phyloP scores from a whole-genome alignment of 78 protist species.

The Emiliania huxleyi region DNA sequence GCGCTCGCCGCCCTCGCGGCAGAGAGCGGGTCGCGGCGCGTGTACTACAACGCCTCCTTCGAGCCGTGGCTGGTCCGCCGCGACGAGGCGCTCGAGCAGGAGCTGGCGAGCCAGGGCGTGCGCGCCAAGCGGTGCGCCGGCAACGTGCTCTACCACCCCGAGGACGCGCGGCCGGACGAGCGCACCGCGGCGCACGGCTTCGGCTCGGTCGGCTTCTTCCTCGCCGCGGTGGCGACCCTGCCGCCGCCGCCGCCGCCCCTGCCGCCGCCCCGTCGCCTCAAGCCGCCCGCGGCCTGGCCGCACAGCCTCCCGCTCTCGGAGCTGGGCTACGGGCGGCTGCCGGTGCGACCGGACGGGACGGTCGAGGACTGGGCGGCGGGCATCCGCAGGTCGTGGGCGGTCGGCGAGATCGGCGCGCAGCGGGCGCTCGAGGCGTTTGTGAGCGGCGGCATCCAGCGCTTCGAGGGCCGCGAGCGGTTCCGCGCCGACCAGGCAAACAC shows the following conservation, averaged over 20 bases:
- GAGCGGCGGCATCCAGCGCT: background rate
- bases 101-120: background rate
- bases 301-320: background rate
- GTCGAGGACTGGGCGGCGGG: slow-evolving; percentile 25
- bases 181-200: background rate
- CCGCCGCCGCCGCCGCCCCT: slow-evolving; percentile 2
- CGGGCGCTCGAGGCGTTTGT: background rate
- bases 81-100: background rate
- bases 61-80: background rate
- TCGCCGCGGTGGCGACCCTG: background rate
- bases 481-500: background rate
- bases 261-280: background rate
- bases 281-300: background rate
- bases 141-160: slow-evolving; percentile 11
- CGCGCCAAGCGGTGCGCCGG: background rate
- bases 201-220: slow-evolving; percentile 23
- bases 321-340: background rate
- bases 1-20: background rate
- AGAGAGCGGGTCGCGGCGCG: background rate
- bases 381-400: background rate
- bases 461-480: background rate
- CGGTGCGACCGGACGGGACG: background rate
- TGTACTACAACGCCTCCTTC: background rate
- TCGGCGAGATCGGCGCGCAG: slow-evolving; percentile 1
- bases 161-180: background rate